Conservation (phyloP, 192 early-diverging fungal genomes). For the Coemansia sp. region DNA sequence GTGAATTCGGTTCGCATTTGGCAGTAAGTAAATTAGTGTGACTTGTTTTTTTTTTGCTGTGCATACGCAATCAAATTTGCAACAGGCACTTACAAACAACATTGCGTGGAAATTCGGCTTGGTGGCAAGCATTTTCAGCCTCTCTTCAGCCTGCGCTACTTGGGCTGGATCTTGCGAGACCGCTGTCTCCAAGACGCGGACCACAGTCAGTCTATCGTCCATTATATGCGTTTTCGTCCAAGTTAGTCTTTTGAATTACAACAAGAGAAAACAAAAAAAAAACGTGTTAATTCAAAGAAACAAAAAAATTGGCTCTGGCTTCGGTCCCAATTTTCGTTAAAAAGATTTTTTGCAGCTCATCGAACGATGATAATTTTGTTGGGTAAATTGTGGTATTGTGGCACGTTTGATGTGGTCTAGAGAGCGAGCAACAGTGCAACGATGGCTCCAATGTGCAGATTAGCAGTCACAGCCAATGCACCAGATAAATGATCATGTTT, state of each 20-base stretch:
- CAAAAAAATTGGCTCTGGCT: too few species aligned
- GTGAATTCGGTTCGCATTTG: neutral
- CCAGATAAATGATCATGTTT: too few species aligned
- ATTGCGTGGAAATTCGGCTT: constrained; percentile 67
- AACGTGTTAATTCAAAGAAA: too few species aligned
- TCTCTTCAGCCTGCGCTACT: constrained; percentile 63
- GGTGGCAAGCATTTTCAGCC: constrained; percentile 55
- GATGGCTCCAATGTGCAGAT: neutral
- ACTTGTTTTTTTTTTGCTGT: neutral
- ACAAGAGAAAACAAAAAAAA: neutral
- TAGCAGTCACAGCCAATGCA: neutral
- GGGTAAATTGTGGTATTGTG: neutral
- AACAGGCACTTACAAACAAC: constrained; percentile 44
- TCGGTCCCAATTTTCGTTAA: too few species aligned
- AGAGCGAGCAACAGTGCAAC: neutral
- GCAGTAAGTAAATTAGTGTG: neutral
- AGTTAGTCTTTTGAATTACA: neutral
- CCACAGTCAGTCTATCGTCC: constrained; percentile 22
- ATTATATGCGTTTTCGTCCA: neutral
- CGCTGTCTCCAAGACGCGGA: constrained; percentile 58
- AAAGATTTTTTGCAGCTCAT: neutral
- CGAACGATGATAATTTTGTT: neutral
- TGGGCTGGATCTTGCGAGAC: constrained; percentile 65
- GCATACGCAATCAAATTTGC: too few species aligned
- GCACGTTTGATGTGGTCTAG: neutral